Evolutionary conservation across 2,329 filamentous ascomycete genomes (phyloP).

Genomic region (Fusarium sp.): DNA sequence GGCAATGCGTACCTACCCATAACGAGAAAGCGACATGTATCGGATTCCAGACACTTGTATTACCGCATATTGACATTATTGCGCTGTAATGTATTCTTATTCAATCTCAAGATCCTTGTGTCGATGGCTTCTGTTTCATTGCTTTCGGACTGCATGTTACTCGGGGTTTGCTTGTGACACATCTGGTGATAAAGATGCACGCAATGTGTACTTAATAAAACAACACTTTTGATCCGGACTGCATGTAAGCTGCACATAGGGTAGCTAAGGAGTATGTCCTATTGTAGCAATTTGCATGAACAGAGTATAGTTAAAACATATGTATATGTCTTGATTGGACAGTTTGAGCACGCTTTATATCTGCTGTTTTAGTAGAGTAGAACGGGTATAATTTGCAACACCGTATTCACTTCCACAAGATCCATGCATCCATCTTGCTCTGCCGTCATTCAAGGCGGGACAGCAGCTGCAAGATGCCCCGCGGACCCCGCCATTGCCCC

Average conservation of each 20-base stretch:
- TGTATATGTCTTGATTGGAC: background rate
- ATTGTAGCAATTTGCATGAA: background rate
- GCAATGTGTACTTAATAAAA: no score
- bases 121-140: background rate
- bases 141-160: background rate
- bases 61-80: background rate
- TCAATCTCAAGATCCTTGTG: background rate
- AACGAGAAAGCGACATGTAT: background rate
- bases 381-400: background rate
- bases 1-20: background rate
- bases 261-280: background rate
- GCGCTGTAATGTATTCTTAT: background rate
- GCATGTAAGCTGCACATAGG: background rate
- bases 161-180: no score
- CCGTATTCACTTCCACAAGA: background rate
- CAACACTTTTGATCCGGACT: no score
- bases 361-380: background rate
- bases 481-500: constrained; percentile 5
- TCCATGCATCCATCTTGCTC: background rate
- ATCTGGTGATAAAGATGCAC: no score
- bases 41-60: background rate
- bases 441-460: background rate
- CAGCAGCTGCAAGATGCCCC: background rate
- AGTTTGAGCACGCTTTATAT: background rate
- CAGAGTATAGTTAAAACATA: background rate